Percentiles rank a stretch among this genome's conserved stretches.
These are phyloP conservation scores for Cryphonectria nitschkei DNA, from an alignment of 2,329 filamentous ascomycete species.

Conservation along the genomic window DNA sequence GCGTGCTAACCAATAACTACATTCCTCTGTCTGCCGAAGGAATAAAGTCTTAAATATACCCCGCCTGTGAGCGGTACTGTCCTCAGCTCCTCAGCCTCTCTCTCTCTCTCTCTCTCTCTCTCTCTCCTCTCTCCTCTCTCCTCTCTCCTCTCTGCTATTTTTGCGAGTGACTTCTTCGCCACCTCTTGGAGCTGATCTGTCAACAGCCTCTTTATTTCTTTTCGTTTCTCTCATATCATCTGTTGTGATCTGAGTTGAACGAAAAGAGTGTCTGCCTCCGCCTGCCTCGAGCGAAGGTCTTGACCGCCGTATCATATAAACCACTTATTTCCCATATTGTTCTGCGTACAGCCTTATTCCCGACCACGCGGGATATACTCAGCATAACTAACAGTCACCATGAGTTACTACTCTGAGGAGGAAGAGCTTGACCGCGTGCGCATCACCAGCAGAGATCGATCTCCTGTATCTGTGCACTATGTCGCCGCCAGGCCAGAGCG, in stretches of 20 bases:
- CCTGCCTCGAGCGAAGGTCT: neutral
- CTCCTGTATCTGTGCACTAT: slow-evolving; percentile 49
- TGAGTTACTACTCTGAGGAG: slow-evolving; percentile 53
- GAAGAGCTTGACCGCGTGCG: slow-evolving; percentile 59
- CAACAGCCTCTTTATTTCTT: neutral
- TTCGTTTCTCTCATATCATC: neutral
- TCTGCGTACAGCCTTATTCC: neutral
- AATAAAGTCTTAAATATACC: slow-evolving; percentile 27
- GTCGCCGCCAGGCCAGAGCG: slow-evolving; percentile 46
- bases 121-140: neutral
- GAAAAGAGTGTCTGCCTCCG: slow-evolving; percentile 29
- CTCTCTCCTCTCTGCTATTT: slow-evolving; percentile 4
- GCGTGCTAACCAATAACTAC: slow-evolving; percentile 17
- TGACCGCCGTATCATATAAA: neutral
- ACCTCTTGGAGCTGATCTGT: neutral
- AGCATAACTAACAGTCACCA: slow-evolving; percentile 5
- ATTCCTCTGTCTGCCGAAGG: slow-evolving; percentile 2
- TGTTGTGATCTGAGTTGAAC: neutral
- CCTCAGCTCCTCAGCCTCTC: neutral
- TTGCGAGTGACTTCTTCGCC: slow-evolving; percentile 13
- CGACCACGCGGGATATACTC: neutral
- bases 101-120: neutral
- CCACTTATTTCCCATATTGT: neutral
- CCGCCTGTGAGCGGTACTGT: slow-evolving; percentile 22
- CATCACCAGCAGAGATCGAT: slow-evolving; percentile 48